These are phyloP conservation scores for Brasenia schreberi DNA, from an alignment of 164 flowering plant genomes.

Conservation along the genomic window DNA sequence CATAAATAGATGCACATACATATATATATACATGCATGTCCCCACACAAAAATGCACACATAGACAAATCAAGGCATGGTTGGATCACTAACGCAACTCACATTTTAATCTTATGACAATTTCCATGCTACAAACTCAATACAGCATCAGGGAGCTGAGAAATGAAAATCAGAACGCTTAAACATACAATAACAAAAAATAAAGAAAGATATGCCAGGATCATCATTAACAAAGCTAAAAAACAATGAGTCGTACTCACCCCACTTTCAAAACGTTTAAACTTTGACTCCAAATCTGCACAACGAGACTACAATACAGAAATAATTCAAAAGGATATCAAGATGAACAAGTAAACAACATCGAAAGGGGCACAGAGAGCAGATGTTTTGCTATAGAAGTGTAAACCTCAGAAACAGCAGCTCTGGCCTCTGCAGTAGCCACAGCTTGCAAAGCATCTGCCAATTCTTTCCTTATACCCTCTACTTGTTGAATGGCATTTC, in stretches of 20 bases:
- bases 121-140: too few relatives aligned
- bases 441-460: conserved; percentile 42
- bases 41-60: too few relatives aligned
- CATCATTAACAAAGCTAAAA: not conserved
- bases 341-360: not conserved
- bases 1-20: too few relatives aligned
- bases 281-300: conserved; percentile 52
- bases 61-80: too few relatives aligned
- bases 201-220: not conserved
- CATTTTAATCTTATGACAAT: too few relatives aligned
- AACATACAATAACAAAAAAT: not conserved
- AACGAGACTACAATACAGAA: conserved; percentile 16
- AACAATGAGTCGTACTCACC: conserved; percentile 5
- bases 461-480: conserved; percentile 65
- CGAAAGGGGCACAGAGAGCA: not conserved
- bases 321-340: too few relatives aligned
- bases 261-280: conserved; percentile 18
- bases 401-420: conserved; percentile 75
- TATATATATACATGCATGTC: too few relatives aligned
- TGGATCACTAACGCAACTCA: too few relatives aligned
- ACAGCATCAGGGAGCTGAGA: too few relatives aligned
- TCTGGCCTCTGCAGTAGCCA: conserved; percentile 60
- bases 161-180: too few relatives aligned
- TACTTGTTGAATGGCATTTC: conserved; percentile 51
- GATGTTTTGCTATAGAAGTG: not conserved